Conservation (phyloP, 2,329 filamentous ascomycete species). For the Cytospora chrysosperma region DNA sequence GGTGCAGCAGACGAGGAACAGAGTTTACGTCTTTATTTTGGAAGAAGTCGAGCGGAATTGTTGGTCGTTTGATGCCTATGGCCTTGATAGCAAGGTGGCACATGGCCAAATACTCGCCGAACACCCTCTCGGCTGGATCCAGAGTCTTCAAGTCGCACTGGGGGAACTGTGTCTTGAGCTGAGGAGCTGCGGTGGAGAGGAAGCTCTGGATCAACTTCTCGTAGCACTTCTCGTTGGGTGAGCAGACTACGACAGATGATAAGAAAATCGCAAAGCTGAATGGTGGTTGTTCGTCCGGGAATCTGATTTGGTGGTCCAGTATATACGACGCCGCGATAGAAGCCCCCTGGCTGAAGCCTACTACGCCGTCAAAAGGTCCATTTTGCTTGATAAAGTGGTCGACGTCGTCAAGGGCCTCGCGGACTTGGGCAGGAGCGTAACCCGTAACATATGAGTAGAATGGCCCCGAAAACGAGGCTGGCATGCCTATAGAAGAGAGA, state of each 20-base stretch:
- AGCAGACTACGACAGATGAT: neutral
- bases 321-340: neutral
- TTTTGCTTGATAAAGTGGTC: neutral
- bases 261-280: constrained; percentile 1
- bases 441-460: constrained; percentile 2
- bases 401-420: neutral
- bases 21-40: too few species aligned
- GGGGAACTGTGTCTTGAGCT: neutral
- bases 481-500: constrained; percentile 1
- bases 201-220: neutral
- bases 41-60: too few species aligned
- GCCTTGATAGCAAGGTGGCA: neutral
- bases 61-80: too few species aligned
- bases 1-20: neutral
- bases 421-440: neutral
- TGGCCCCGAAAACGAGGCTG: neutral
- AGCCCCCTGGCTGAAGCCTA: constrained; percentile 8
- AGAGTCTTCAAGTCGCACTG: neutral
- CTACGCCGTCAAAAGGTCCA: constrained; percentile 1
- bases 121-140: neutral
- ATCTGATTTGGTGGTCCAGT: neutral
- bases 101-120: neutral
- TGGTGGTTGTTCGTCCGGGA: neutral
- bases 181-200: neutral
- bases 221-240: neutral